Percentiles rank a stretch among this genome's conserved stretches.
Evolutionary conservation across 306 rosid species (phyloP).

Genomic region (Betula pendula): DNA sequence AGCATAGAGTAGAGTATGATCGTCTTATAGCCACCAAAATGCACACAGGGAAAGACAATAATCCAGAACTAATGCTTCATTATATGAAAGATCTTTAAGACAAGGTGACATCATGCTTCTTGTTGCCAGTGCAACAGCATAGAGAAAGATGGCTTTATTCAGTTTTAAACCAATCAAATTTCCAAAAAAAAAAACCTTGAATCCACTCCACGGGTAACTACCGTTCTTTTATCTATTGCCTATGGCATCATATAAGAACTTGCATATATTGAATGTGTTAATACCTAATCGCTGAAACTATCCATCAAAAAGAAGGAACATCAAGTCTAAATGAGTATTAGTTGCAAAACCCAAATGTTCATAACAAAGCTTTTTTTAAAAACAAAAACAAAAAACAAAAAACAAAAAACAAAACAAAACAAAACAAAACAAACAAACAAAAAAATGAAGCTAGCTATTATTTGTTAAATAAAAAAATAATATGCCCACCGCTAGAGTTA

Average conservation of each 20-base stretch:
- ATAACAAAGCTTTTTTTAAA: background rate
- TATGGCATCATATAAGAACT: conserved; percentile 1
- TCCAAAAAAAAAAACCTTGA: background rate
- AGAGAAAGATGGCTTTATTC: background rate
- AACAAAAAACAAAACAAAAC: too few relatives aligned
- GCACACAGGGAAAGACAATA: background rate
- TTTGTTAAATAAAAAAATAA: background rate
- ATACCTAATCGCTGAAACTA: background rate
- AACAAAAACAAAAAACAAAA: too few relatives aligned
- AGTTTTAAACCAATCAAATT: background rate
- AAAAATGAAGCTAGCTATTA: background rate
- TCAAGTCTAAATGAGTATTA: too few relatives aligned
- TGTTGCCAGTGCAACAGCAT: background rate
- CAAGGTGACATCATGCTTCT: background rate
- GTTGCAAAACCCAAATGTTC: background rate
- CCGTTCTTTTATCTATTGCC: background rate
- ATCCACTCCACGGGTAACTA: background rate
- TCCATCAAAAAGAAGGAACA: background rate
- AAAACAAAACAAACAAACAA: too few relatives aligned
- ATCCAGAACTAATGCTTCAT: background rate
- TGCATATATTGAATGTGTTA: background rate
- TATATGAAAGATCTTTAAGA: background rate
- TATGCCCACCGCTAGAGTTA: background rate
- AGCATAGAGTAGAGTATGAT: background rate
- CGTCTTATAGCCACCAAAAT: background rate